Evolutionary conservation across 306 rosid genomes (phyloP), one percentile per base, ranked within the genome.

Genomic region (Pachyrhizus erosus): DNA sequence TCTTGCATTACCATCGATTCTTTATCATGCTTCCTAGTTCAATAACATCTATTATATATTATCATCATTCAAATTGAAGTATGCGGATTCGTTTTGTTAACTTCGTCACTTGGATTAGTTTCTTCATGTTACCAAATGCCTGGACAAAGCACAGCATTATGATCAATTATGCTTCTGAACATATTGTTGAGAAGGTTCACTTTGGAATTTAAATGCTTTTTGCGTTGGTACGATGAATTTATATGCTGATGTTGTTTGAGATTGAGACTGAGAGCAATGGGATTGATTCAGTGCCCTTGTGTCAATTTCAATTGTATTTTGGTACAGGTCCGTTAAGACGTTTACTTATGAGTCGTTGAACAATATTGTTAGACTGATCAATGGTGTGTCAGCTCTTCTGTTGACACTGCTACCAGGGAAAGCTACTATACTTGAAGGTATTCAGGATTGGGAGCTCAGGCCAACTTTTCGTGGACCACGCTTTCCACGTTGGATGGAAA

Each of bases 401-500:
- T 75, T 95, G 86, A 72, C 91, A 14, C 34, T 93, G 58, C 83
- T 95, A 73, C 98, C 98, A 0, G 98, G 97, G 66, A 95, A 86
- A 54, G 89, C 95, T 58, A 84, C 52, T 51, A 91, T 93, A 42
- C 98, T 95, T 49, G 98, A 93, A 91, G 98, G 98, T 39, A 88
- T 92, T 78, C 94, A 95, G 72, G 98, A 98, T 69, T 95, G 98
- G 98, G 98, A 95, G 85, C 98, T 93, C 70, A 84, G 91, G 82
- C 98, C 98, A 9, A 90, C 97, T 39, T 88, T 95, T 70, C 95
- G 98, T 3, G 98, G 98, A 60, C 98, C 98, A 11, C 91, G 95
- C n/a, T 81, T 95, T 64, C 98, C 98, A 0, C 97, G 98, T 29
- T 95, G 98, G 98, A 95, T 95, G 98, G 97, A 93, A 48, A 86